Evolutionary conservation across 2,329 filamentous ascomycete species (phyloP), one percentile per base, ranked within the genome.

Genomic region (Colletotrichum tropicicola): DNA sequence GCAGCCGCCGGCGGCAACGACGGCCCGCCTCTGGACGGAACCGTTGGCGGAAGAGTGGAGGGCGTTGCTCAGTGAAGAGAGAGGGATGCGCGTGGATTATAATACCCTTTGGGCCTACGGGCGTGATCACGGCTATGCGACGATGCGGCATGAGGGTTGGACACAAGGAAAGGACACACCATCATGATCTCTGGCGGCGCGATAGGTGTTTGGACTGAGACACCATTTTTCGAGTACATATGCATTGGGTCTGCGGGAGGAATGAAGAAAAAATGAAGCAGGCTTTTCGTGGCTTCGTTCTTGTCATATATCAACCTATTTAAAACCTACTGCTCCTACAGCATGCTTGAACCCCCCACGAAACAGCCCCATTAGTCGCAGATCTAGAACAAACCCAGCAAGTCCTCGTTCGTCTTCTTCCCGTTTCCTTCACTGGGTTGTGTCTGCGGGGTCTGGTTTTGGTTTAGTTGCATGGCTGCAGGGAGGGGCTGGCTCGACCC

Each of bases 401-500:
- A 78, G 77, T 92, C 90, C 67, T 91, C 86, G 70, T 83, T 88
- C 51, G 78, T 85, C 76, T 88, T 86, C 76, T 87, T 86, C 47
- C 81, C 76, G 67, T 81, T 80, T 68, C 75, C 74, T 45, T 71
- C 73, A 28, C 70, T 73, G 19, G 76, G 71, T 12, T 63, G 72
- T 73, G 47, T 78, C 32, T 79, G 75, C 5, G 73, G 72, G 21
- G 35, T 35, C n/a, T 58, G 41, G 27, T 27, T 58, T 53, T 77
- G 74, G 52, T 80, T 77, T 68, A 89, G 74, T 72, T 91, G 86
- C 75, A 88, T 85, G 10, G 83, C 82, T 5, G 91, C 83, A 15
- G 91, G 89, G 30, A 91, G 85, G 17, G 91, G 88, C 69, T 90
- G 87, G 68, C 83, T 87, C 52, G 73, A 70, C 23, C 59, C 58